Evolutionary conservation across 2,329 filamentous ascomycete genomes (phyloP), one percentile per base, ranked within the genome.

Genomic region (Trichoderma sp.): DNA sequence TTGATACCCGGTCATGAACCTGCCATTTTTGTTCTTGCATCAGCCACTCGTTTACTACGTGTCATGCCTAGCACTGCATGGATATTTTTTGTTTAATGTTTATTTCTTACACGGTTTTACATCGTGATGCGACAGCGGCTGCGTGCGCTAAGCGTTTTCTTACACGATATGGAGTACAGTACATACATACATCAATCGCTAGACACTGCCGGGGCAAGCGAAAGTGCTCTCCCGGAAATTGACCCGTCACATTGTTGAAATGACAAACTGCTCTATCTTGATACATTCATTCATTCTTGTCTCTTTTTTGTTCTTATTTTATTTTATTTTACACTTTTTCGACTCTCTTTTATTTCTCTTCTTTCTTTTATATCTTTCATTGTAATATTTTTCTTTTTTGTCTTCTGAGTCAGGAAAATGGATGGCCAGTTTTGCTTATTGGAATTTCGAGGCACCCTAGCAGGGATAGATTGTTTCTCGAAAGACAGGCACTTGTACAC

Each of bases 1-100:
- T 60, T 41, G 68, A 74, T 74, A 74, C 62, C 63, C 62, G 63
- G 31, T 45, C 45, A 74, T 29, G 50, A 74, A 74, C 41, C 69
- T 65, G n/a, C 45, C 27, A 29, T 67, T 73, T 59, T 45, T 6
- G 21, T 41, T 74, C 16, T 27, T 73, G 45, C 69, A 65, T 27
- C 69, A 73, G 69, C 12, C 69, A n/a, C 60, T 73, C 69, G 11
- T 18, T 72, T 73, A 65, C 60, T 27, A 53, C 41, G 11, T 38
- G 9, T 16, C 60, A 73, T 53, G 60, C 29, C 41, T 27, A 33
- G 60, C 60, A 31, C 41, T 73, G 69, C 69, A 73, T 73, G 6
- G 21, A 33, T 16, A 63, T 65, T 62, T 50, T 53, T 33, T 53
- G 31, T 45, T 73, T 53, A 38, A 50, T 73, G n/a, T 56, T 56